Base-by-base conservation (phyloP, 257 asterid species). In the Capsicum rhomboideum region DNA sequence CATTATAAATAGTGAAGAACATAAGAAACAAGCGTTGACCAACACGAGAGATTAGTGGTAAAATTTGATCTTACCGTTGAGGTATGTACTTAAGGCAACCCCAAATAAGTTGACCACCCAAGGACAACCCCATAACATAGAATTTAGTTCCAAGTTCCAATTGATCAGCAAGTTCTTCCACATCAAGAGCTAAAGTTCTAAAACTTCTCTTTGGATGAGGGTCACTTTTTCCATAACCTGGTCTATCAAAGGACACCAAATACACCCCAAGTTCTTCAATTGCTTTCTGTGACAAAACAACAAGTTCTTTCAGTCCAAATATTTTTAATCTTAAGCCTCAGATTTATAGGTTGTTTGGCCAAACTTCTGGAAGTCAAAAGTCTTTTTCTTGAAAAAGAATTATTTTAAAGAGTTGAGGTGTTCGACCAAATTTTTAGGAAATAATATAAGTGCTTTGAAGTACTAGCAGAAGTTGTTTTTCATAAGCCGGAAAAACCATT, bases 221-320 rank as follows among this genome's bases (percentile, higher is more conserved):
- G 82, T 91, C 94, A 82, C 94, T 91, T 88, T 91, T 87, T 54
- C 94, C 94, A 56, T 91, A 91, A 52, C 94, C 92, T 5, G 91
- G 91, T 68, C 94, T 89, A 83, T 90, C 94, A 64, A 91, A 91
- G 1, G 91, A 71, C 83, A 91, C 91, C 1, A 91, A 67, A 78
- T 90, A 84, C 77, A 91, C 88, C 67, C 91, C 91, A 37, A 90
- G 79, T 82, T 90, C 86, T 42, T 90, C 88, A 6, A 86, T 80
- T 71, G 86, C 49, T 64, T 84, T 89, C 94, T 91, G 89, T 75
- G 80, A 82, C 10, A 11, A 53, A 8, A 78, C 40, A 23, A 63
- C 20, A 50, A 2, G 49, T 74, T 18, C 46, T 74, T 18, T 50
- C 54, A 72, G 56, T 58, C 31, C 29, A 58, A 9, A 20, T 6